Evolutionary conservation across 176 grass and related monocot species (phyloP), one percentile per base, ranked within the genome.

Genomic region (Hsuehochloa calcarea): DNA sequence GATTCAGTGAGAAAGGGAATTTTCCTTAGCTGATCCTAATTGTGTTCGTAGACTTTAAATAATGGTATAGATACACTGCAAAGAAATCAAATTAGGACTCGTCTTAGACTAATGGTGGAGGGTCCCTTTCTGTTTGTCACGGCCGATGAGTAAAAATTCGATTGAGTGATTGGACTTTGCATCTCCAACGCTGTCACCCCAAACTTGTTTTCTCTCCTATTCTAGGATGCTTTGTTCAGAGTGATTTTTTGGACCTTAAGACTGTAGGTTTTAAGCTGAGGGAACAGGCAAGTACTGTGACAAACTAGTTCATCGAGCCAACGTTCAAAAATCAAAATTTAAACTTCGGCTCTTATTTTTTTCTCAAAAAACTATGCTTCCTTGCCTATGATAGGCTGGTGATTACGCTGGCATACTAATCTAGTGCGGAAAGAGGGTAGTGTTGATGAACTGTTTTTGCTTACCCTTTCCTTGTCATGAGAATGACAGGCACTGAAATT

Each of bases 111-210:
- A 41, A 39, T 25, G 34, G 16, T 74, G 47, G 1, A 19, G 6
- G 7, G 54, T 43, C 37, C 54, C n/a, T 77, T 44, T 62, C 55
- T 61, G 6, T 1, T n/a, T 38, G 29, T n/a, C 17, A 38, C 31
- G 29, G 10, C 19, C 37, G 55, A 23, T 44, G 38, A 26, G 12
- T 29, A 41, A 25, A 61, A 62, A 70, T 41, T 16, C 14, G 49
- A 82, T 72, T 0, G 61, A 43, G 49, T 75, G 72, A 38, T 43
- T 82, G 67, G 80, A 72, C 52, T 70, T 82, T 46, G 68, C 38
- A 82, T 45, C 51, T 61, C n/a, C 26, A 74, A 65, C 45, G 43
- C 2, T 50, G 29, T 65, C 70, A 65, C 13, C 45, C 17, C 12
- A 22, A 31, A 12, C 45, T 72, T 45, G 10, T 31, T 46, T 15